A percentile compares a stretch with the other conserved stretches of the same genome.
Conservation (phyloP, 768 basidiomycete genomes). For the Rhizopogon vesiculosus region DNA sequence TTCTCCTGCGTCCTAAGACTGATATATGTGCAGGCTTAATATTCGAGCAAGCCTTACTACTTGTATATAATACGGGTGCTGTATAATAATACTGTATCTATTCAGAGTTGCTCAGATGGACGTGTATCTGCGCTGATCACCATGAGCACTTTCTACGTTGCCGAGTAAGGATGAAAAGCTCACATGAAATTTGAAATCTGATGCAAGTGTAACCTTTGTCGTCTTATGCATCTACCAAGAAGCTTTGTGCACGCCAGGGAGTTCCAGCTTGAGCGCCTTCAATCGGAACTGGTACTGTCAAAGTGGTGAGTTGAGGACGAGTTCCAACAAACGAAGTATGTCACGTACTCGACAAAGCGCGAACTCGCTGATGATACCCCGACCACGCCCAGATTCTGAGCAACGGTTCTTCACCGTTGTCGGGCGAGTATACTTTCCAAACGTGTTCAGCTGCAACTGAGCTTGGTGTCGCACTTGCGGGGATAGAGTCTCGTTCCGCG, state of each 20-base stretch:
- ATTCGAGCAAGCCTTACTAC: background rate
- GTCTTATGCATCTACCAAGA: conserved; percentile 60
- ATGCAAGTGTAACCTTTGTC: background rate
- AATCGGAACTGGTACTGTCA: conserved; percentile 87
- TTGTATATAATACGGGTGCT: background rate
- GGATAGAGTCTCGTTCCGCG: conserved; percentile 86
- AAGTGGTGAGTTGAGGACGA: background rate
- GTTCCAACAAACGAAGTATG: background rate
- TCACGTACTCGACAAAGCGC: conserved; percentile 69
- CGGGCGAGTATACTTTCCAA: conserved; percentile 79
- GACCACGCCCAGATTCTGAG: conserved; percentile 75
- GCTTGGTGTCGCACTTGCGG: conserved; percentile 89
- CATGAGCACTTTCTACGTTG: background rate
- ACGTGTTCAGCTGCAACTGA: conserved; percentile 87
- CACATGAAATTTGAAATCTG: background rate
- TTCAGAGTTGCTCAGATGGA: background rate
- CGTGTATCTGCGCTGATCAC: background rate
- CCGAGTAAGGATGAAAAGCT: background rate
- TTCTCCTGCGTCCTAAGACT: conserved; percentile 17
- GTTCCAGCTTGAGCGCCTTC: conserved; percentile 75
- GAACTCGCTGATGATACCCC: conserved; percentile 89
- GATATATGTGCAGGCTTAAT: background rate
- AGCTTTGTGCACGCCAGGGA: conserved; percentile 86
- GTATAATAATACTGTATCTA: background rate
- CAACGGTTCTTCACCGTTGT: conserved; percentile 89